Percentiles rank a stretch among this genome's conserved stretches.
Evolutionary conservation across 2,329 filamentous ascomycete species (phyloP).

Genomic region (Aspergillus proliferans): DNA sequence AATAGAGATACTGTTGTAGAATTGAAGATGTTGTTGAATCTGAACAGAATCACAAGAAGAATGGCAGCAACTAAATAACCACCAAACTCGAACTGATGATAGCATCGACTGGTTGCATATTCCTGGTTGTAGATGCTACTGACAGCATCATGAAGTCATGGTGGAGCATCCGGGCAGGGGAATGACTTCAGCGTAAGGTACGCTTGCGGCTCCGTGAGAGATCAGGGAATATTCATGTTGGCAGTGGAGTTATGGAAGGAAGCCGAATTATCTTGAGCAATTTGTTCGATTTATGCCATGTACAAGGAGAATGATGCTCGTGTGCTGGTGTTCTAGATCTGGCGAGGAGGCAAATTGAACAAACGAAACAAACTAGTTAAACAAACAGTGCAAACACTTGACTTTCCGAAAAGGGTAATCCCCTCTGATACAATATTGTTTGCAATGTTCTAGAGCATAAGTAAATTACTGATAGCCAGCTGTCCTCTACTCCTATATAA

Average conservation of each 20-base stretch:
- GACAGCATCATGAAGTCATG: slow-evolving; percentile 32
- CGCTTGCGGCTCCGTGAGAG: not conserved
- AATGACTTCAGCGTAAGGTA: slow-evolving; percentile 23
- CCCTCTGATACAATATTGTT: too few relatives aligned
- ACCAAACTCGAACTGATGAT: not conserved
- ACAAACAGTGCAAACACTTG: slow-evolving; percentile 2
- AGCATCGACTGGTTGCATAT: slow-evolving; percentile 1
- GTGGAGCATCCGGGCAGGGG: slow-evolving; percentile 7
- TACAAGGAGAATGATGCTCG: not conserved
- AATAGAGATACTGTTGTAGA: too few relatives aligned
- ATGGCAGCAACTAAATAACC: not conserved
- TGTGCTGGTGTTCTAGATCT: not conserved
- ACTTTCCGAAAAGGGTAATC: not conserved
- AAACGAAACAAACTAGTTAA: not conserved
- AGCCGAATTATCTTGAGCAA: not conserved
- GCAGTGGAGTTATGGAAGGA: not conserved
- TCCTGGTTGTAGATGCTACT: slow-evolving; percentile 6
- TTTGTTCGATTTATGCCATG: not conserved
- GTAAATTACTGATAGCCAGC: too few relatives aligned
- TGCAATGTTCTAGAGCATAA: too few relatives aligned
- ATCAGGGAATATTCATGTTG: not conserved
- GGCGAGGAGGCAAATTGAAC: not conserved
- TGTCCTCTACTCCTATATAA: not conserved
- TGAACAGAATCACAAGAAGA: not conserved
- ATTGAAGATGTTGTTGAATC: too few relatives aligned